Conservation (phyloP, 108 stramenopile species). For the Skeletonema menzelii region DNA sequence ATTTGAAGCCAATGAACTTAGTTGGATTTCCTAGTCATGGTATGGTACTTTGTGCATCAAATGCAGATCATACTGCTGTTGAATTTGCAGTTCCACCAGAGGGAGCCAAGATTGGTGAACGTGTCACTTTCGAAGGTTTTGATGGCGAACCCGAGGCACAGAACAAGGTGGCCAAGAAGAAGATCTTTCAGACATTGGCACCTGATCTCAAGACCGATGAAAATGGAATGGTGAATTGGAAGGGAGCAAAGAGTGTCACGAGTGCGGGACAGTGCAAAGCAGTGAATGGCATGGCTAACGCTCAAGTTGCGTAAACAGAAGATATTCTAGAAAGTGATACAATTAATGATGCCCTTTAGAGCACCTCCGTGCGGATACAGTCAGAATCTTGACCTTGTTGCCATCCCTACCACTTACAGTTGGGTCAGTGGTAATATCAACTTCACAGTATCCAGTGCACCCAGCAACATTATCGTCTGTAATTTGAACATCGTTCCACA, state of each 20-base stretch:
- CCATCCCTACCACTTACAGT: constrained; percentile 43
- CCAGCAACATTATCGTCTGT: constrained; percentile 37
- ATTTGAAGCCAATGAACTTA: constrained; percentile 89
- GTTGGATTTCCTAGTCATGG: constrained; percentile 91
- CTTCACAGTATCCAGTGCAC: constrained; percentile 59
- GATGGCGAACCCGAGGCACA: constrained; percentile 80
- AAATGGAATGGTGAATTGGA: constrained; percentile 79
- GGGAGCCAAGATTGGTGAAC: constrained; percentile 77
- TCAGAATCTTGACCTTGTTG: constrained; percentile 64
- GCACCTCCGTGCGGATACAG: constrained; percentile 53
- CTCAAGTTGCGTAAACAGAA: constrained; percentile 68
- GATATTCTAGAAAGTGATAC: constrained; percentile 29
- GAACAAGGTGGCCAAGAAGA: constrained; percentile 91
- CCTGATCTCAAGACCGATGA: constrained; percentile 81
- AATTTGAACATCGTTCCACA: constrained; percentile 57
- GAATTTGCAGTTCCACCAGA: constrained; percentile 84
- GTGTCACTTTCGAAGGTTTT: constrained; percentile 73
- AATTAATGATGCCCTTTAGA: not conserved
- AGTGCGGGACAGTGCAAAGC: constrained; percentile 69
- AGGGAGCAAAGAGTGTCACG: constrained; percentile 61
- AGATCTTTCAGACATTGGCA: constrained; percentile 82
- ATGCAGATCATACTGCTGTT: constrained; percentile 76
- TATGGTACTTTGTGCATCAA: constrained; percentile 91
- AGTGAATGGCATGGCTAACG: constrained; percentile 80
- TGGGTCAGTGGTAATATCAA: constrained; percentile 47